These are phyloP conservation scores for Prunus kanzakura DNA, from an alignment of 306 rosid species.

Conservation along the genomic window DNA sequence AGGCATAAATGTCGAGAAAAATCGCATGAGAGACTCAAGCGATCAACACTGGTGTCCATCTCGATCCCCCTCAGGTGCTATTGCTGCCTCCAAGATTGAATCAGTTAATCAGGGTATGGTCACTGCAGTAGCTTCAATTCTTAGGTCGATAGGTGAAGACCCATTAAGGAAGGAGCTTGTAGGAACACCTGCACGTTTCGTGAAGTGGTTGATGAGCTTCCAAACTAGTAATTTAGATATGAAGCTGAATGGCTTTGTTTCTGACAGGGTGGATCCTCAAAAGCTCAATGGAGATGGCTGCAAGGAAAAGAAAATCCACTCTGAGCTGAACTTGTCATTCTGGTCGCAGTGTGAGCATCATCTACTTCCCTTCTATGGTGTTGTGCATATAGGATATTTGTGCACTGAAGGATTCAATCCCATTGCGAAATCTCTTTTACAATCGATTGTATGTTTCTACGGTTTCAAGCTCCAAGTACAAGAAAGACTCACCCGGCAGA, in stretches of 20 bases:
- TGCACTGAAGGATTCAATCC: slow-evolving; percentile 42
- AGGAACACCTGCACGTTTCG: slow-evolving; percentile 80
- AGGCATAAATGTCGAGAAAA: slow-evolving; percentile 46
- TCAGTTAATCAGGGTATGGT: slow-evolving; percentile 49
- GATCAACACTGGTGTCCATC: slow-evolving; percentile 74
- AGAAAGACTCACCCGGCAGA: slow-evolving; percentile 92
- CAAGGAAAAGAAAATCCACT: slow-evolving; percentile 34
- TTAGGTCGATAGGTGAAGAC: slow-evolving; percentile 87
- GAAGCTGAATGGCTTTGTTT: slow-evolving; percentile 59
- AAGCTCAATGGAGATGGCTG: slow-evolving; percentile 26
- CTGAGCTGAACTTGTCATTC: slow-evolving; percentile 61
- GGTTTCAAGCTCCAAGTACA: slow-evolving; percentile 98
- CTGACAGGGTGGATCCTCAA: slow-evolving; percentile 32
- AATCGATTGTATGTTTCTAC: slow-evolving; percentile 74
- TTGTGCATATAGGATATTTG: slow-evolving; percentile 77
- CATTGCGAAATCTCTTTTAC: slow-evolving; percentile 59
- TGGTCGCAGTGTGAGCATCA: slow-evolving; percentile 99
- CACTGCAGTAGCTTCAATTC: slow-evolving; percentile 67
- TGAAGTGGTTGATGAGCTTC: slow-evolving; percentile 80
- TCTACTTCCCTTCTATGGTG: slow-evolving; percentile 92
- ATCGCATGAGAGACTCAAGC: slow-evolving; percentile 27
- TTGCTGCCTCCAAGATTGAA: slow-evolving; percentile 46
- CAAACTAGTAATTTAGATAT: slow-evolving; percentile 54
- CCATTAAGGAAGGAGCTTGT: slow-evolving; percentile 73
- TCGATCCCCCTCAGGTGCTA: slow-evolving; percentile 29